A percentile compares a stretch with the other conserved stretches of the same genome.
Conservation (phyloP, 2,329 filamentous ascomycete genomes). For the Nigrograna mackinnonii region DNA sequence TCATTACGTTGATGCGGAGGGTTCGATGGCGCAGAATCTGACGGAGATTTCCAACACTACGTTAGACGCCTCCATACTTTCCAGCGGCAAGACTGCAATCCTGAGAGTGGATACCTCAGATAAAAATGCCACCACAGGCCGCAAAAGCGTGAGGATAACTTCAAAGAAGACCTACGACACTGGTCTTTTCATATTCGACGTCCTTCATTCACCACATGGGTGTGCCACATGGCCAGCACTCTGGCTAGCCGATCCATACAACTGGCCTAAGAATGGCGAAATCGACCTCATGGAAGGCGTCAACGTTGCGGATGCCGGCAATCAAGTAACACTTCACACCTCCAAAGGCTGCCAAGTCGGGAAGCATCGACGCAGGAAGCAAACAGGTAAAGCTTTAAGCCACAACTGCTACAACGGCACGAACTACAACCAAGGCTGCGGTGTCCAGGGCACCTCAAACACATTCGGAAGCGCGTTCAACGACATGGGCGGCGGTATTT, state of each 20-base stretch:
- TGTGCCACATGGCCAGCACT: slow-evolving; percentile 30
- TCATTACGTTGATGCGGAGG: slow-evolving; percentile 17
- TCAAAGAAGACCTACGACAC: slow-evolving; percentile 22
- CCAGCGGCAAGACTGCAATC: slow-evolving; percentile 13
- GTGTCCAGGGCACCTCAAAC: slow-evolving; percentile 21
- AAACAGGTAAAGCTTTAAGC: slow-evolving; percentile 47
- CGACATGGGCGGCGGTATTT: slow-evolving; percentile 35
- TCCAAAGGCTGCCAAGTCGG: slow-evolving; percentile 18
- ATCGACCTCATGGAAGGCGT: slow-evolving; percentile 34
- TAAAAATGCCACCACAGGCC: slow-evolving; percentile 22
- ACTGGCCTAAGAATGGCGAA: slow-evolving; percentile 30
- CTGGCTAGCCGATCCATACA: slow-evolving; percentile 29
- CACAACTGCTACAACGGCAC: slow-evolving; percentile 44
- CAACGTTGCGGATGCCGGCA: slow-evolving; percentile 20
- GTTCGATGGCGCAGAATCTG: slow-evolving; percentile 16
- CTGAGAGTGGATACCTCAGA: slow-evolving; percentile 47
- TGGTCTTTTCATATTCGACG: slow-evolving; percentile 32
- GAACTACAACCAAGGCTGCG: slow-evolving; percentile 32
- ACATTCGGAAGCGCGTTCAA: slow-evolving; percentile 32
- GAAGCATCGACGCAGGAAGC: slow-evolving; percentile 28
- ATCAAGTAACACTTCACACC: slow-evolving; percentile 33
- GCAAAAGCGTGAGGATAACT: slow-evolving; percentile 26
- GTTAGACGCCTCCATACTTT: slow-evolving; percentile 1
- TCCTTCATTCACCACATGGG: slow-evolving; percentile 27
- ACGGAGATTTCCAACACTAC: slow-evolving; percentile 7